Evolutionary conservation across 2,329 filamentous ascomycete genomes (phyloP).

Genomic region (Metarhizium brunneum): DNA sequence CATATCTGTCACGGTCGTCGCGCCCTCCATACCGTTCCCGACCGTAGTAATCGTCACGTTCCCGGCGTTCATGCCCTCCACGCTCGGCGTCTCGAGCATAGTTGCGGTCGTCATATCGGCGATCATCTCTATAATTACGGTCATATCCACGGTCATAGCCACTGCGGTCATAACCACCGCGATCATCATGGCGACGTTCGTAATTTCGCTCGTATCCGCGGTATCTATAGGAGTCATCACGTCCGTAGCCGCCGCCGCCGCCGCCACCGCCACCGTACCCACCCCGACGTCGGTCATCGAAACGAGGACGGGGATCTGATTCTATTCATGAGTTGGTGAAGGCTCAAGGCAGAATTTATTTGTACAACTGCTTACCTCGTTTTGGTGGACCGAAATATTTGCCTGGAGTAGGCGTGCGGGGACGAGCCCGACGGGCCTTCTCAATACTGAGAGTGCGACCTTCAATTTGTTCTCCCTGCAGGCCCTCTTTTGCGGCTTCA

Average conservation of each 20-base stretch:
- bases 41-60: slow-evolving; percentile 30
- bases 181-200: slow-evolving; percentile 37
- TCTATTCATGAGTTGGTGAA: background rate
- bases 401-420: slow-evolving; percentile 91
- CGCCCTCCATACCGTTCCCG: slow-evolving; percentile 32
- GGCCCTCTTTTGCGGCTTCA: slow-evolving; percentile 90
- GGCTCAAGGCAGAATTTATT: background rate
- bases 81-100: slow-evolving; percentile 50
- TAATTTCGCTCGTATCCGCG: slow-evolving; percentile 34
- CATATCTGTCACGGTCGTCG: slow-evolving; percentile 36
- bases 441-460: slow-evolving; percentile 96
- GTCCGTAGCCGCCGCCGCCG: slow-evolving; percentile 32
- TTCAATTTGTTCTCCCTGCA: slow-evolving; percentile 92
- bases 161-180: slow-evolving; percentile 26
- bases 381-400: slow-evolving; percentile 99
- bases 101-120: slow-evolving; percentile 36
- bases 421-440: slow-evolving; percentile 91
- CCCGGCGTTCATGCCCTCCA: slow-evolving; percentile 43
- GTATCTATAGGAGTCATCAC: slow-evolving; percentile 51
- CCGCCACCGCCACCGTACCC: slow-evolving; percentile 39
- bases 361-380: slow-evolving; percentile 57
- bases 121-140: slow-evolving; percentile 23
- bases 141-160: slow-evolving; percentile 43
- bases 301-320: slow-evolving; percentile 35
- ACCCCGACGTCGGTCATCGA: slow-evolving; percentile 56